Base-by-base conservation (phyloP, 2,329 filamentous ascomycete genomes). In the Sporothrix phasma region DNA sequence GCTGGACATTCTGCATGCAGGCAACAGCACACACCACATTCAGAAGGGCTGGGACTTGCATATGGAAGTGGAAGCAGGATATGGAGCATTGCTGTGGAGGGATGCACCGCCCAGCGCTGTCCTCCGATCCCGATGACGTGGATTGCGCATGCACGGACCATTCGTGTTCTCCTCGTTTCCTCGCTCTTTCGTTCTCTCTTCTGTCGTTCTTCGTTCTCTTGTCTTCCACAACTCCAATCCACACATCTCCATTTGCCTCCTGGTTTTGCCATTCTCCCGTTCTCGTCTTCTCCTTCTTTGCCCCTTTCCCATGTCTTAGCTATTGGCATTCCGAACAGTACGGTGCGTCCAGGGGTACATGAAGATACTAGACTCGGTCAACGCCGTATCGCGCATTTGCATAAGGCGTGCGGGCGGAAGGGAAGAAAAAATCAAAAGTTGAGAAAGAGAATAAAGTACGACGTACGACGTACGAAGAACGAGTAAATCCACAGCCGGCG, bases 61-160 rank as follows among this genome's bases (percentile, higher is more conserved):
- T 34, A 34, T 51, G 24, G n/a, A n/a, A n/a, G n/a, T n/a, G n/a
- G n/a, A n/a, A n/a, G n/a, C n/a, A n/a, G n/a, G n/a, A n/a, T n/a
- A n/a, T n/a, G n/a, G n/a, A n/a, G n/a, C n/a, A n/a, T n/a, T n/a
- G n/a, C n/a, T n/a, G n/a, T n/a, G n/a, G 45, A 15, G 31, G 37
- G 41, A 41, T 51, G 59, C 59, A 49, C 59, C 29, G 45, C 59
- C 29, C 59, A 61, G 26, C 60, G 8, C 37, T 43, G 19, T 37
- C 49, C 37, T 59, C 39, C 39, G 45, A 45, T 26, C 49, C 39
- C 49, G 41, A 63, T 63, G 61, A 63, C 61, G 39, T 58, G 39
- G 61, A 49, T 58, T 58, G 8, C 31, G 26, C 59, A 51, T 10
- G 59, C 59, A 51, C 59, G 22, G 46, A 24, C 59, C 59, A 51